Evolutionary conservation across 148 eudicot species (phyloP), one percentile per base, ranked within the genome.

Genomic region (Limonium bicolor): DNA sequence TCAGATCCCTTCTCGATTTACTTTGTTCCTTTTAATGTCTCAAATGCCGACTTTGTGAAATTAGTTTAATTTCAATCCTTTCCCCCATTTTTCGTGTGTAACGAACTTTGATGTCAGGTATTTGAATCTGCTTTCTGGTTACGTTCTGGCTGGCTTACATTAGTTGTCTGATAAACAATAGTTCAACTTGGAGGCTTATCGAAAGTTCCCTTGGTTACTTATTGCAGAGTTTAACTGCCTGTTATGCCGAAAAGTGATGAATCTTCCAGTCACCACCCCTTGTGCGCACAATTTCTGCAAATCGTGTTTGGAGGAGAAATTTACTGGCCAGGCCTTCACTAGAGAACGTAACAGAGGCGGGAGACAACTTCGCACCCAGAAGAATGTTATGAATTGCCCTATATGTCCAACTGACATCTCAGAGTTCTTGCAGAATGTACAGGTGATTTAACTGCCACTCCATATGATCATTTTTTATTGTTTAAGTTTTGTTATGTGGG

Each of bases 231-330:
- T 86, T 25, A 50, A 67, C 27, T 86, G 95, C 65, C 72, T 63
- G n/a, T 35, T 70, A 35, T 86, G 95, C 58, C 53, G 46, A 4
- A 70, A 81, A 17, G 83, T 86, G 63, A 59, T 86, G 78, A 70
- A 50, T 46, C 76, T 60, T 11, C 93, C 95, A 14, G 46, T 86
- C 11, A 86, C 95, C 1, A 78, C 95, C 20, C 95, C 95, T 31
- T 86, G 95, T 65, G 86, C 74, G 13, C 95, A 86, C 44, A 86
- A 81, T 59, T 86, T 81, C 49, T 86, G 93, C 66, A 86, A 86
- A 50, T 14, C 63, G 17, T 86, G 95, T 52, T 64, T 86, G 53
- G 84, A 86, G 46, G 73, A 52, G 24, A 69, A 60, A 35, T 86
- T 82, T 66, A 62, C 68, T 26, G 93, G 96, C 6, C 67, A 81